Evolutionary conservation across 768 basidiomycete species (phyloP).

Genomic region (Termitomyces sp.): DNA sequence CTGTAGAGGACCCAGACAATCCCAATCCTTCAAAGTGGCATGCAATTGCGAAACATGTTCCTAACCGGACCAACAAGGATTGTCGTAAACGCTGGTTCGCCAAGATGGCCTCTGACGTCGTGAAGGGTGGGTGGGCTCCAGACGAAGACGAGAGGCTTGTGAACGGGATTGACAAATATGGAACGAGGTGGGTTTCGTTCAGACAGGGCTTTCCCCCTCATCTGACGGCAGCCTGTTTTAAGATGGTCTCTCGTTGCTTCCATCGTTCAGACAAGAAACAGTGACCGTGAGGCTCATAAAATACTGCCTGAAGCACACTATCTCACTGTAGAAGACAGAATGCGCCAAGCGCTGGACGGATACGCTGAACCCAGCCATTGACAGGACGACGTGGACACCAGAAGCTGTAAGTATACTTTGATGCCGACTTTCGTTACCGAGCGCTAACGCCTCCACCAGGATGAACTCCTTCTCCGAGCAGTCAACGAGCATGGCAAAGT

Average conservation of each 20-base stretch:
- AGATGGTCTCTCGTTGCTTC: constrained; percentile 59
- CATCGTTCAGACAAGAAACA: constrained; percentile 50
- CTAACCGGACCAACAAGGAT: constrained; percentile 58
- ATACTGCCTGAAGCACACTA: neutral
- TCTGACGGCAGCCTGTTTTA: constrained; percentile 6
- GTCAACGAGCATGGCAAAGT: constrained; percentile 53
- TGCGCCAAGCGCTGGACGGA: constrained; percentile 62
- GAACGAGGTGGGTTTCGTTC: constrained; percentile 37
- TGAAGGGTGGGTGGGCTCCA: constrained; percentile 57
- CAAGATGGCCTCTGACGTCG: constrained; percentile 58
- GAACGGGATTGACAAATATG: constrained; percentile 50
- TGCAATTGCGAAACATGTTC: constrained; percentile 57
- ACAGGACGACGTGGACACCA: constrained; percentile 53
- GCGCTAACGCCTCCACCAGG: constrained; percentile 25
- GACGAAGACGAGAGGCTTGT: constrained; percentile 56
- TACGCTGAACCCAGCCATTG: constrained; percentile 55
- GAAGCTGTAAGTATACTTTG: constrained; percentile 35
- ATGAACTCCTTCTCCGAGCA: constrained; percentile 47
- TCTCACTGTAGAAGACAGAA: constrained; percentile 29
- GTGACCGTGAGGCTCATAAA: constrained; percentile 42
- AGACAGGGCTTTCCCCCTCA: neutral
- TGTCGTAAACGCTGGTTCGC: constrained; percentile 62
- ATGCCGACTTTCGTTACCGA: neutral
- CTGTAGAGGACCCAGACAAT: constrained; percentile 49
- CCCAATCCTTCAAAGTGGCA: constrained; percentile 58